A percentile compares a stretch with the other conserved stretches of the same genome.
Evolutionary conservation across 1,284 basidiomycete genomes (phyloP).

Genomic region (Ceratobasidium sp.): DNA sequence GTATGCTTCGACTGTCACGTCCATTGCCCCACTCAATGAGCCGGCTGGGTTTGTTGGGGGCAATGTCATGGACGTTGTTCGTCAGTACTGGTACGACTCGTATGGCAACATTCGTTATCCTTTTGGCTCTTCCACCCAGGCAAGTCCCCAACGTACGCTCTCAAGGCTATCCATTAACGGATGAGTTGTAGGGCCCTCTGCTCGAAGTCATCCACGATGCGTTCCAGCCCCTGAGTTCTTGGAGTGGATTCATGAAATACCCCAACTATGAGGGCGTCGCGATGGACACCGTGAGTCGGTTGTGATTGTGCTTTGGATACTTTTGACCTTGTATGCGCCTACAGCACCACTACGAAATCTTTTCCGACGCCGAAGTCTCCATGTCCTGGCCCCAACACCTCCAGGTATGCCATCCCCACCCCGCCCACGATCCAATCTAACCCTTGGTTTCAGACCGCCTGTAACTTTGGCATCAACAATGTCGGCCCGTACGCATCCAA

Average conservation of each 20-base stretch:
- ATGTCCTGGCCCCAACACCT: slow-evolving; percentile 69
- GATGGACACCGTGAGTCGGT: slow-evolving; percentile 58
- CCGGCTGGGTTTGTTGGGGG: slow-evolving; percentile 75
- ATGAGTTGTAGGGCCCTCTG: slow-evolving; percentile 59
- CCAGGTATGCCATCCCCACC: slow-evolving; percentile 47
- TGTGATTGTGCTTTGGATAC: neutral
- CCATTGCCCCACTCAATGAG: slow-evolving; percentile 78
- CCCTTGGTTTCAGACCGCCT: slow-evolving; percentile 58
- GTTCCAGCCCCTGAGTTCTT: slow-evolving; percentile 78
- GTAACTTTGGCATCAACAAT: slow-evolving; percentile 54
- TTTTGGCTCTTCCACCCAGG: slow-evolving; percentile 10
- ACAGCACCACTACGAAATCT: slow-evolving; percentile 83
- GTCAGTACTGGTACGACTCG: slow-evolving; percentile 77
- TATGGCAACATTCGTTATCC: slow-evolving; percentile 74
- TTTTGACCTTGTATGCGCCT: slow-evolving; percentile 47
- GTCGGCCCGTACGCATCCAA: slow-evolving; percentile 61
- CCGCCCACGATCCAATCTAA: neutral
- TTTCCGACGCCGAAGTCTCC: slow-evolving; percentile 63
- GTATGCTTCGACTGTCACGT: slow-evolving; percentile 53
- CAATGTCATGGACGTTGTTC: slow-evolving; percentile 62
- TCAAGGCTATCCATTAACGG: slow-evolving; percentile 50
- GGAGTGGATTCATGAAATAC: slow-evolving; percentile 69
- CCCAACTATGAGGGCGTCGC: slow-evolving; percentile 55
- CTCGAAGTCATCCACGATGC: slow-evolving; percentile 83
- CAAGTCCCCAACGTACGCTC: slow-evolving; percentile 44